phyloP scores from a whole-genome alignment of 176 grass and related monocot species.

The Guadua angustifolia region DNA sequence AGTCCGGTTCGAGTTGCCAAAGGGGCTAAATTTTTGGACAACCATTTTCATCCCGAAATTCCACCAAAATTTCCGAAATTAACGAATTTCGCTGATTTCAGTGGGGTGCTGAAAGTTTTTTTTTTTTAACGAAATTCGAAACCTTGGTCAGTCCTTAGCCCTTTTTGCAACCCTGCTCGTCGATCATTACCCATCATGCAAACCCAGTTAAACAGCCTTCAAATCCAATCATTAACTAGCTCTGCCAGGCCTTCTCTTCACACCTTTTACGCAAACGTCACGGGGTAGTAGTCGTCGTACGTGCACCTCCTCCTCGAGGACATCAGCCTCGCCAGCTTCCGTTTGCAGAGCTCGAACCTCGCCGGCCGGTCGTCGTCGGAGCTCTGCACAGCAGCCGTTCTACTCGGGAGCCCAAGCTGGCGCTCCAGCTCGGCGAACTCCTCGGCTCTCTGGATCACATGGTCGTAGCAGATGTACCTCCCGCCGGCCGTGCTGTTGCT shows the following conservation, averaged over 20 bases:
- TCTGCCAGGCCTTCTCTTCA: background rate
- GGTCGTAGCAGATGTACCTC: constrained; percentile 93
- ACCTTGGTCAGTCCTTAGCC: background rate
- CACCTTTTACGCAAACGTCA: constrained; percentile 48
- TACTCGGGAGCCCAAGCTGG: constrained; percentile 72
- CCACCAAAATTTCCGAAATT: too few species aligned
- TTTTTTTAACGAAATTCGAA: too few species aligned
- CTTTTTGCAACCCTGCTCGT: background rate
- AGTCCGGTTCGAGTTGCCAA: too few species aligned
- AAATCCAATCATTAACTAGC: background rate
- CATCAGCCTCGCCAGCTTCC: constrained; percentile 73
- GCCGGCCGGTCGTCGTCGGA: constrained; percentile 44
- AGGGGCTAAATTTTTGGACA: too few species aligned
- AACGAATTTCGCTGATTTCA: too few species aligned
- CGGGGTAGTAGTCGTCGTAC: constrained; percentile 69
- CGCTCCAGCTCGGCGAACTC: constrained; percentile 76
- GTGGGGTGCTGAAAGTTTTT: too few species aligned
- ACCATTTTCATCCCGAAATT: too few species aligned
- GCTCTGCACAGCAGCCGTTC: constrained; percentile 32
- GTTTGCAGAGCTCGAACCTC: constrained; percentile 80
- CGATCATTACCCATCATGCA: background rate
- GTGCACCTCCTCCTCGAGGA: constrained; percentile 69
- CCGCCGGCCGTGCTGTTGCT: constrained; percentile 69
- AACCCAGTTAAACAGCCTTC: background rate
- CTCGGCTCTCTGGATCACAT: constrained; percentile 62